Evolutionary conservation across 306 rosid species (phyloP), one percentile per base, ranked within the genome.

Genomic region (Styphnolobium japonicum): DNA sequence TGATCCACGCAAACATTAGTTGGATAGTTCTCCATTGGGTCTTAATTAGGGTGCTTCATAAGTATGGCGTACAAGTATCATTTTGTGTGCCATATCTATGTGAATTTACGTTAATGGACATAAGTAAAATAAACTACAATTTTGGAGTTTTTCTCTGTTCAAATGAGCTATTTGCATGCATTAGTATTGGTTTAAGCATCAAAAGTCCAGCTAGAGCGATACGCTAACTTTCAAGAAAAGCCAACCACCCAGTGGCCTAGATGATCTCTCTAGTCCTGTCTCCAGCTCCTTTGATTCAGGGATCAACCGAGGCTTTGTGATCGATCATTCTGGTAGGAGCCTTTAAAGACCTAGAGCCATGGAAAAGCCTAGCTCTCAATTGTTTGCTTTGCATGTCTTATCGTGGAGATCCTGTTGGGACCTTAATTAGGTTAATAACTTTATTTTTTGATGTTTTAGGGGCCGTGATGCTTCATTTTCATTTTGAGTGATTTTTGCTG

Each of bases 391-490:
- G 33, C 27, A 39, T 36, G 39, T 74, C 18, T 16, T 46, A 5
- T 49, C 22, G 33, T 39, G 58, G 61, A 49, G 36, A 66, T 43
- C 73, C 67, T 18, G 60, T 67, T 57, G 80, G 45, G 55, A 66
- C 75, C 37, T 67, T 67, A 25, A 33, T 65, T 18, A 18, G 72
- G 73, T 23, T 33, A 67, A 29, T 52, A 34, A 8, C 42, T 53
- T 62, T 15, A 31, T 29, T 64, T 23, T 39, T 19, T 14, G 15
- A 71, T 15, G 21, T 42, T 39, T 52, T 19, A 7, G 14, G 22
- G 69, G 27, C 62, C 19, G n/a, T 16, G 66, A 42, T 56, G 55
- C 12, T 76, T 57, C 36, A 18, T 68, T 63, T 73, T 81, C 64
- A 23, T 33, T 6, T 29, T 4, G 48, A 42, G 77, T n/a, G 10